Evolutionary conservation across 257 asterid genomes (phyloP), one percentile per base, ranked within the genome.

Genomic region (Cordia subcordata): DNA sequence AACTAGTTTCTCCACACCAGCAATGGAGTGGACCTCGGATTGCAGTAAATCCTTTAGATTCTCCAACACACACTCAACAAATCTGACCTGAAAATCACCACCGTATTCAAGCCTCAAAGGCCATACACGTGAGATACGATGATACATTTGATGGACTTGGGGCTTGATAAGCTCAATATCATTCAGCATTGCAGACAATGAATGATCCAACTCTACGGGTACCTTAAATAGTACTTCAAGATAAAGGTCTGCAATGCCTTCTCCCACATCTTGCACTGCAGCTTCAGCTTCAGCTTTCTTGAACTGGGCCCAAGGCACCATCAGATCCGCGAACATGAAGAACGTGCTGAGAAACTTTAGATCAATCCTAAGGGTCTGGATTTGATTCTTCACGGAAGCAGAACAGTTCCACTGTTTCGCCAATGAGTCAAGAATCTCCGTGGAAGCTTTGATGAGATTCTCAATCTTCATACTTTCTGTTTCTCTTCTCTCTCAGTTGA

Each of bases 41-140:
- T 21, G 23, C 5, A 52, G 13, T 19, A 52, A 35, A 52, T 52
- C 57, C 55, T 51, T 17, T 32, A 51, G 55, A 51, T 51, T 51
- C 23, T 51, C 32, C 6, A 51, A 5, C 4, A 21, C 57, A 52
- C 12, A 52, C 8, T 20, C 33, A 18, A 52, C 15, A 10, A 42
- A 27, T 10, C 10, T 42, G 47, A 8, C 47, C 15, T 10, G 15
- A 2, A 14, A 42, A 10, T 11, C 4, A 14, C 3, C 10, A 10
- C 47, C 15, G 10, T 10, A 14, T 3, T 2, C 47, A 42, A 11
- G n/a, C n/a, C n/a, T n/a, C n/a, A n/a, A 10, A 14, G 8, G 14
- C 10, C 4, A 27, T 27, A 42, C 4, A 3, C 3, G 10, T 42
- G 15, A 42, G 47, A 42, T 42, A 42, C 47, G 15, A 42, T 42